Conservation (phyloP, 768 basidiomycete species). For the Crucibulum laeve region DNA sequence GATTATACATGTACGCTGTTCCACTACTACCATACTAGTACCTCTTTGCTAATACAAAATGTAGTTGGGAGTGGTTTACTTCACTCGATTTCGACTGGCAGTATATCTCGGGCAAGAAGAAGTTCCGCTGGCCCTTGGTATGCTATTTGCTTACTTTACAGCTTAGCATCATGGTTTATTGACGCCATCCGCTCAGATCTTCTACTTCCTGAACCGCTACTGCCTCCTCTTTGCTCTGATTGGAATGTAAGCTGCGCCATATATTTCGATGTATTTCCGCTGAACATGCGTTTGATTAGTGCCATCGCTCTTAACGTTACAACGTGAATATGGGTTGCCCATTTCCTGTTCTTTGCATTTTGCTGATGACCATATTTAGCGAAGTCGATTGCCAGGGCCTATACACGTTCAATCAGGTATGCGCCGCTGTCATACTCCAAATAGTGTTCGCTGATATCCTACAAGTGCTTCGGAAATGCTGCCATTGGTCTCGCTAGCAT, state of each 20-base stretch:
- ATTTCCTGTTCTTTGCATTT: constrained; percentile 1
- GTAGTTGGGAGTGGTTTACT: constrained; percentile 65
- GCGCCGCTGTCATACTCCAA: constrained; percentile 1
- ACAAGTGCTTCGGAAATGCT: constrained; percentile 53
- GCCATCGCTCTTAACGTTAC: constrained; percentile 56
- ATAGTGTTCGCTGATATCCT: neutral
- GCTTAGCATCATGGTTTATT: neutral
- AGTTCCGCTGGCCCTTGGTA: constrained; percentile 69
- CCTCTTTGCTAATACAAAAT: constrained; percentile 3
- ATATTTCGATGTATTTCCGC: neutral
- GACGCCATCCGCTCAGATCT: constrained; percentile 33
- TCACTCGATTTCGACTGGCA: constrained; percentile 65
- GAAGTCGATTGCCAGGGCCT: constrained; percentile 61
- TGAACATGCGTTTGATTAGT: constrained; percentile 24
- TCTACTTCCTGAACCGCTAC: constrained; percentile 71
- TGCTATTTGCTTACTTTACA: constrained; percentile 6
- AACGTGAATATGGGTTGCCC: constrained; percentile 24
- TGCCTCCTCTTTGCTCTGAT: constrained; percentile 59
- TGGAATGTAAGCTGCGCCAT: constrained; percentile 51
- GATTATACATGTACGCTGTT: constrained; percentile 50
- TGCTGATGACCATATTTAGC: constrained; percentile 16
- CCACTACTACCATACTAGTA: neutral
- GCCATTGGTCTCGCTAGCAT: constrained; percentile 68
- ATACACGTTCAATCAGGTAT: constrained; percentile 63
- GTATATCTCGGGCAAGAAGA: constrained; percentile 49